Percentiles rank a stretch among this genome's conserved stretches.
phyloP scores from a whole-genome alignment of 1,284 basidiomycete genomes.

The Cystobasidiaceae sp. region DNA sequence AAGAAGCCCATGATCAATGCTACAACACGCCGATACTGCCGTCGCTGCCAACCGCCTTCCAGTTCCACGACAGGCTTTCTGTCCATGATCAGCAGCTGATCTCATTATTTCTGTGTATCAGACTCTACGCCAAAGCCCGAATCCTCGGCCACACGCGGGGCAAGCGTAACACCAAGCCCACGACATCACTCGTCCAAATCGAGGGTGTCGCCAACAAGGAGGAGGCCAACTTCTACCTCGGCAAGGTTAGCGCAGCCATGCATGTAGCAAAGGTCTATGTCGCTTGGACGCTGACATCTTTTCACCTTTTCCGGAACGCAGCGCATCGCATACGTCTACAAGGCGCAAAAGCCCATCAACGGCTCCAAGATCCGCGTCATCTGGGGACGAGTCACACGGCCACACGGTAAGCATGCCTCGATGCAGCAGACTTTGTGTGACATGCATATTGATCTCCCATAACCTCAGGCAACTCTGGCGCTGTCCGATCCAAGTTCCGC shows the following conservation, averaged over 20 bases:
- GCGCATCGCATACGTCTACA: constrained; percentile 95
- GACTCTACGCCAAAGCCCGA: constrained; percentile 88
- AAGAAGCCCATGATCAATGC: no score
- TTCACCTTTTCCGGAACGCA: constrained; percentile 46
- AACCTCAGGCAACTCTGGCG: constrained; percentile 82
- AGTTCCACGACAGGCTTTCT: no score
- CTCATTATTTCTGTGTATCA: not conserved
- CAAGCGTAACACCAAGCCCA: constrained; percentile 91
- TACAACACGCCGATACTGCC: no score
- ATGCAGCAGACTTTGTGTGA: no score
- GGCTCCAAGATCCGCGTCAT: constrained; percentile 50
- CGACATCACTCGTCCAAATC: constrained; percentile 93
- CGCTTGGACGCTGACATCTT: not conserved
- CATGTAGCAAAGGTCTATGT: no score
- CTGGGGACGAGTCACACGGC: constrained; percentile 71
- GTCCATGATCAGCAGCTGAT: not conserved
- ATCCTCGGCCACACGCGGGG: constrained; percentile 97
- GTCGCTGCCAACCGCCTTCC: no score
- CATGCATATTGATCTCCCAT: no score
- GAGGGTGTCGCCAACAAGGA: constrained; percentile 92
- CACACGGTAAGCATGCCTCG: no score
- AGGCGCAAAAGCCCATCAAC: constrained; percentile 47
- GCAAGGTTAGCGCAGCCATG: constrained; percentile 95
- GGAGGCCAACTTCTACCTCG: constrained; percentile 94
- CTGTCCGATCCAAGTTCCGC: constrained; percentile 96